These are phyloP conservation scores for Ochetophila trinervis DNA, from an alignment of 306 rosid genomes.

Conservation along the genomic window DNA sequence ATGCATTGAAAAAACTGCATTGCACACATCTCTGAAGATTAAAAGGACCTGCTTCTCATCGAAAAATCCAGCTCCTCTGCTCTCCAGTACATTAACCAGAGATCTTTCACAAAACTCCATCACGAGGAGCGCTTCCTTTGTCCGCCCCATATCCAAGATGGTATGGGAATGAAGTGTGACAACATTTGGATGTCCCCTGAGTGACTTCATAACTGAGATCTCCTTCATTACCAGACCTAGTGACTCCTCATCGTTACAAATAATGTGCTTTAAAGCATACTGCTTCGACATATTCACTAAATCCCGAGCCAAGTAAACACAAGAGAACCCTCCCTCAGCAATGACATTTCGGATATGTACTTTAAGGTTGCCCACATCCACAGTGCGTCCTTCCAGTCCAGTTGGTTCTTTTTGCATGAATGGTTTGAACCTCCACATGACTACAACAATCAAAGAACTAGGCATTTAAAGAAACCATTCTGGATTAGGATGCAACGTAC, in stretches of 20 bases:
- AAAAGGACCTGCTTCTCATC: constrained; percentile 78
- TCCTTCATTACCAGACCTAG: constrained; percentile 81
- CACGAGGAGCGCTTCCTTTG: constrained; percentile 86
- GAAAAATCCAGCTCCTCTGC: constrained; percentile 79
- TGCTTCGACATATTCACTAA: constrained; percentile 70
- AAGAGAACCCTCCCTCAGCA: constrained; percentile 98
- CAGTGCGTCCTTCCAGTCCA: constrained; percentile 87
- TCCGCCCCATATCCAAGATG: constrained; percentile 86
- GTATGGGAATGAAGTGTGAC: constrained; percentile 78
- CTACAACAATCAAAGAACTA: constrained; percentile 6
- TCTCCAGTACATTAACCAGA: constrained; percentile 82
- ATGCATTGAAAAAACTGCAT: constrained; percentile 94
- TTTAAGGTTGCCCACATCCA: constrained; percentile 87
- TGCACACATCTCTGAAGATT: constrained; percentile 88
- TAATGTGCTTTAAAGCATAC: constrained; percentile 94
- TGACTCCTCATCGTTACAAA: constrained; percentile 86
- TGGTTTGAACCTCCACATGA: constrained; percentile 97
- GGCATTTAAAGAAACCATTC: background rate
- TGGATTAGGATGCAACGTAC: background rate
- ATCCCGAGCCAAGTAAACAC: constrained; percentile 91
- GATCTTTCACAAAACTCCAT: constrained; percentile 95
- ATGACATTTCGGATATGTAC: constrained; percentile 67
- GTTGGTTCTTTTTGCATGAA: constrained; percentile 77
- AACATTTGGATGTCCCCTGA: constrained; percentile 84
- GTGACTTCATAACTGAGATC: constrained; percentile 72